Percentiles rank a stretch among this genome's conserved stretches.
phyloP scores from a whole-genome alignment of 2,329 filamentous ascomycete species.

The Elsinoe fawcettii region DNA sequence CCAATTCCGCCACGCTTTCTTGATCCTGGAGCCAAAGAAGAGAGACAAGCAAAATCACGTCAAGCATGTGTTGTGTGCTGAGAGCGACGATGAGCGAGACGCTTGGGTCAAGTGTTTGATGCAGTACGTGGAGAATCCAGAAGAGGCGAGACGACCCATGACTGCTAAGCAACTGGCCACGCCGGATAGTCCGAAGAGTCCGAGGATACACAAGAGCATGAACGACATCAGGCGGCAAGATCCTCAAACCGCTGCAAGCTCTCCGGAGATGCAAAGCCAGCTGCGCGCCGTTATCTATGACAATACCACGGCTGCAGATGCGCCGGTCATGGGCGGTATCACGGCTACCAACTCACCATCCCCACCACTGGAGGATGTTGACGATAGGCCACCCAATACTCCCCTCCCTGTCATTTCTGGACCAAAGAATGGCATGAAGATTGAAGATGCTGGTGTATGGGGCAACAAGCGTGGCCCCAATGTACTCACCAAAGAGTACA shows the following conservation, averaged over 20 bases:
- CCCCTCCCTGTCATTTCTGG: constrained; percentile 57
- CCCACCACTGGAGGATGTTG: constrained; percentile 23
- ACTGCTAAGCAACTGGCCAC: constrained; percentile 7
- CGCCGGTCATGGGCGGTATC: constrained; percentile 43
- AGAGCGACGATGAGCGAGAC: constrained; percentile 88
- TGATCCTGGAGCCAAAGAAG: constrained; percentile 90
- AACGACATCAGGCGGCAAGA: constrained; percentile 25
- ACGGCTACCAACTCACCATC: constrained; percentile 26
- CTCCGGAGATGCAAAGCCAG: constrained; percentile 19
- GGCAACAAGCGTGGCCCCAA: constrained; percentile 55
- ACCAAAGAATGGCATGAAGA: constrained; percentile 75
- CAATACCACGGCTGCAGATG: constrained; percentile 50
- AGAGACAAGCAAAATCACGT: constrained; percentile 85
- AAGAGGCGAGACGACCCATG: constrained; percentile 44
- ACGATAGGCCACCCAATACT: constrained; percentile 7
- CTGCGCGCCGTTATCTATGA: constrained; percentile 44
- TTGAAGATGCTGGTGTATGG: constrained; percentile 76
- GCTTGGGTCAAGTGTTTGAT: constrained; percentile 86
- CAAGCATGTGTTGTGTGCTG: constrained; percentile 89
- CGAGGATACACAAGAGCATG: constrained; percentile 32
- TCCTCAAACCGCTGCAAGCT: constrained; percentile 20
- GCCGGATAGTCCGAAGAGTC: constrained; percentile 21
- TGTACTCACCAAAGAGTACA: constrained; percentile 6
- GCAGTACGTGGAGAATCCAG: constrained; percentile 74
- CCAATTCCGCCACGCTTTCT: constrained; percentile 92